These are phyloP conservation scores for Cavenderia fasciculata DNA, from an alignment of 78 protist species.

Conservation along the genomic window DNA sequence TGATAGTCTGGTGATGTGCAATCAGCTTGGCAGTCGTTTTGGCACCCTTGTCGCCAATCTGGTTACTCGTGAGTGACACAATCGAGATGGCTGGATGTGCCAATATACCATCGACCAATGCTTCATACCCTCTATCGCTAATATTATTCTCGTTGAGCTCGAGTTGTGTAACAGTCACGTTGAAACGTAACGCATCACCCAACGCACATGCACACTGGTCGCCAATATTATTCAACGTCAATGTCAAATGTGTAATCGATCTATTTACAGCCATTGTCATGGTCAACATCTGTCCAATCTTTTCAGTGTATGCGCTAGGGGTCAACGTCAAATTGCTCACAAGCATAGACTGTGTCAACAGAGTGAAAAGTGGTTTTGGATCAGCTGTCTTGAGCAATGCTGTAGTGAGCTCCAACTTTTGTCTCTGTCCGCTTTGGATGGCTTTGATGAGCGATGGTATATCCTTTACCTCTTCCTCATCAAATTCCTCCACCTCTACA, in stretches of 20 bases:
- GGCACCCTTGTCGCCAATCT: slow-evolving; percentile 28
- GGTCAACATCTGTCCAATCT: slow-evolving; percentile 35
- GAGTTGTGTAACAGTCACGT: slow-evolving; percentile 37
- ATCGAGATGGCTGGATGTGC: slow-evolving; percentile 64
- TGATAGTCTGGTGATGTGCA: slow-evolving; percentile 34
- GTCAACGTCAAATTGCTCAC: slow-evolving; percentile 16
- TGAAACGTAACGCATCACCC: slow-evolving; percentile 57
- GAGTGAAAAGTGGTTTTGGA: slow-evolving; percentile 36
- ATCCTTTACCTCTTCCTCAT: slow-evolving; percentile 36
- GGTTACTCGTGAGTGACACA: slow-evolving; percentile 10
- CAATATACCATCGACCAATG: slow-evolving; percentile 34
- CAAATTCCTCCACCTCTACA: background rate
- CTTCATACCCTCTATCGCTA: slow-evolving; percentile 6
- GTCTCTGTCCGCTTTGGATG: slow-evolving; percentile 23
- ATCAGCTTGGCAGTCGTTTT: slow-evolving; percentile 1
- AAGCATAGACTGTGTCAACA: slow-evolving; percentile 14
- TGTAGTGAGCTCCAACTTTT: slow-evolving; percentile 22
- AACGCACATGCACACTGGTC: slow-evolving; percentile 30
- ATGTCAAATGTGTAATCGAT: slow-evolving; percentile 8
- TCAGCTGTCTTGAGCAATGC: slow-evolving; percentile 27
- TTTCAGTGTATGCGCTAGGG: slow-evolving; percentile 41
- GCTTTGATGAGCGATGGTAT: slow-evolving; percentile 2
- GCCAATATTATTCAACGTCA: slow-evolving; percentile 15
- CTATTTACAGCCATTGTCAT: slow-evolving; percentile 14
- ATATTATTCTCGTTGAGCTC: slow-evolving; percentile 40